Evolutionary conservation across 2,329 filamentous ascomycete genomes (phyloP).

Genomic region (Aureobasidium sp.): DNA sequence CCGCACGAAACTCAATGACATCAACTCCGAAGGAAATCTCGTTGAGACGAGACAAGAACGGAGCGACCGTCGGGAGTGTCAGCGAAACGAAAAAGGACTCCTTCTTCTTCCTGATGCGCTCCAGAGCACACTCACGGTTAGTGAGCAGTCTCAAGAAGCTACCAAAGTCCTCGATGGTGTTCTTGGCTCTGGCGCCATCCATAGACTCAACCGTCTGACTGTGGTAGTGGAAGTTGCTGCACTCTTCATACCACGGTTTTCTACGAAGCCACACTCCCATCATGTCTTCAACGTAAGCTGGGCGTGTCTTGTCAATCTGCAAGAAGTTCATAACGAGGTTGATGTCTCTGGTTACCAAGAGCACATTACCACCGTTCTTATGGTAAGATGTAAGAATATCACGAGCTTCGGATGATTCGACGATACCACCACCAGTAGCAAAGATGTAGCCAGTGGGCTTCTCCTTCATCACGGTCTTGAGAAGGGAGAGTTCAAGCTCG

Average conservation of each 20-base stretch:
- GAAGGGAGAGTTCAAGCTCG: constrained; percentile 64
- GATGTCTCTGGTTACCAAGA: constrained; percentile 82
- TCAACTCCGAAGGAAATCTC: constrained; percentile 77
- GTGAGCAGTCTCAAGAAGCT: constrained; percentile 65
- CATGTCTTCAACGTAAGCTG: constrained; percentile 89
- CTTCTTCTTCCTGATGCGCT: constrained; percentile 54
- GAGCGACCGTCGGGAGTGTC: constrained; percentile 67
- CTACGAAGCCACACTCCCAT: constrained; percentile 82
- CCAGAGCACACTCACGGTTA: constrained; percentile 49
- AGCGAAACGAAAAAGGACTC: constrained; percentile 90
- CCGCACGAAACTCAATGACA: constrained; percentile 89
- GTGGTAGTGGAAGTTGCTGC: constrained; percentile 91
- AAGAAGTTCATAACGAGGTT: constrained; percentile 84
- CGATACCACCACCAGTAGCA: constrained; percentile 88
- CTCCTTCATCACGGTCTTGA: constrained; percentile 67
- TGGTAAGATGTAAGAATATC: constrained; percentile 67
- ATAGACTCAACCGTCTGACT: constrained; percentile 56
- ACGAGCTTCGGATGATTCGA: constrained; percentile 75
- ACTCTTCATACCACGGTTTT: constrained; percentile 83
- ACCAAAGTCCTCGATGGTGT: constrained; percentile 60
- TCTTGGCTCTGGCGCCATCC: constrained; percentile 26
- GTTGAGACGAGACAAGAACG: constrained; percentile 58
- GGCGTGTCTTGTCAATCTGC: constrained; percentile 78
- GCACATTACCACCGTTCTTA: constrained; percentile 69
- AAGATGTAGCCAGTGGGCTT: constrained; percentile 72